Evolutionary conservation across 345 rosid species (phyloP), one percentile per base, ranked within the genome.

Genomic region (Eucalyptus rudis): DNA sequence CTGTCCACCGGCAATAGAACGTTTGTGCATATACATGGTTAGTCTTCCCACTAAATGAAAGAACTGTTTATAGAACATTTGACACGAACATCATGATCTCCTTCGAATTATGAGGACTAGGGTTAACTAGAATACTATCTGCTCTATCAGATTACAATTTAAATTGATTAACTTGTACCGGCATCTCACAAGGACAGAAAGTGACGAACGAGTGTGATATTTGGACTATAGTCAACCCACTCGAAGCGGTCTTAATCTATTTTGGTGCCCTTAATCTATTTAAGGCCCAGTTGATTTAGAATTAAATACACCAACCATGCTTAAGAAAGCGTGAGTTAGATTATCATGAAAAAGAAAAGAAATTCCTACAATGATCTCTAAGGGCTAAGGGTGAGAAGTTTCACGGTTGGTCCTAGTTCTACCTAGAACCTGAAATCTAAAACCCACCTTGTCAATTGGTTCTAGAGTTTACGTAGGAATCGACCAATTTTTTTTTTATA

Each of bases 381-480:
- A 15, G 76, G 8, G 16, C 10, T 52, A 52, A 52, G 58, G 58
- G 25, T 52, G 58, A 52, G 25, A 1, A 52, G 58, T 52, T 52
- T 52, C 58, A 19, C 24, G 2, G 4, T 19, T 52, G 58, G 10
- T 52, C 24, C 1, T 20, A 52, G 4, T 52, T 52, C 10, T 20
- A 52, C 25, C 1, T 20, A 1, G 4, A 52, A 52, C 5, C 2
- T 20, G 10, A 52, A 52, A 52, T 20, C 1, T 52, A 52, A 0
- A 52, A 52, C 10, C 4, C 1, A 52, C 10, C 25, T 3, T 52
- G 58, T 52, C 58, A 52, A 20, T 52, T 52, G 58, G 5, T 20
- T 52, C 10, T 52, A 52, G 25, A 52, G 25, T 52, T 52, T 52
- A 52, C 58, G 20, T 0, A 52, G 5, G 58, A 52, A 52, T 52